phyloP scores from a whole-genome alignment of 805 yeast genomes.

The Lipomyces orientalis region DNA sequence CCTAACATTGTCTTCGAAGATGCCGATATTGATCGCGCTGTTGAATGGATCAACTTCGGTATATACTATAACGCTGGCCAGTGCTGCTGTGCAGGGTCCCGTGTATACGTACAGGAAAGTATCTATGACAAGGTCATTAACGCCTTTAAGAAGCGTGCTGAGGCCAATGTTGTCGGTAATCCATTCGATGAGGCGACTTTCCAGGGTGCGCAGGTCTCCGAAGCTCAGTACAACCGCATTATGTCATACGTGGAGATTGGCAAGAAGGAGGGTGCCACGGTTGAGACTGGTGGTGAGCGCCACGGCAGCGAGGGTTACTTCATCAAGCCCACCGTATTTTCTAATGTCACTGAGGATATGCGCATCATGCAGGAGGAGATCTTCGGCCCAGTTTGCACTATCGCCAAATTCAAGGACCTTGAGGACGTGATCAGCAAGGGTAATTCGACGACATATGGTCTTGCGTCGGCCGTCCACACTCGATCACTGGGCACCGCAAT shows the following conservation, averaged over 20 bases:
- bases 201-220: constrained; percentile 92
- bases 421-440: constrained; percentile 81
- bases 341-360: constrained; percentile 76
- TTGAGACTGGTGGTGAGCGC: constrained; percentile 84
- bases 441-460: constrained; percentile 80
- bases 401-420: constrained; percentile 76
- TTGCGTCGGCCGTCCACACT: constrained; percentile 91
- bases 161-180: constrained; percentile 67
- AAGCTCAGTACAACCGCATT: constrained; percentile 76
- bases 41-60: constrained; percentile 75
- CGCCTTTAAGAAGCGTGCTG: constrained; percentile 60
- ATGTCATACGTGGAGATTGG: constrained; percentile 77
- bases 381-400: constrained; percentile 90
- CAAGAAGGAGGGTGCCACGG: constrained; percentile 78
- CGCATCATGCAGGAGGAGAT: constrained; percentile 84
- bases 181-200: constrained; percentile 77
- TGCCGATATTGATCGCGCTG: constrained; percentile 76
- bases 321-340: constrained; percentile 76
- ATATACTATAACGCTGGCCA: constrained; percentile 94
- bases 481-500: constrained; percentile 72
- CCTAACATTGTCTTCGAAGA: constrained; percentile 88
- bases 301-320: constrained; percentile 59
- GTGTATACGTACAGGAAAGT: constrained; percentile 83
- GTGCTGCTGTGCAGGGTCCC: constrained; percentile 92
- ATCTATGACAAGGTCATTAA: constrained; percentile 76